These are phyloP conservation scores for Amanita bisporigera DNA, from an alignment of 1,284 basidiomycete species.

Conservation along the genomic window DNA sequence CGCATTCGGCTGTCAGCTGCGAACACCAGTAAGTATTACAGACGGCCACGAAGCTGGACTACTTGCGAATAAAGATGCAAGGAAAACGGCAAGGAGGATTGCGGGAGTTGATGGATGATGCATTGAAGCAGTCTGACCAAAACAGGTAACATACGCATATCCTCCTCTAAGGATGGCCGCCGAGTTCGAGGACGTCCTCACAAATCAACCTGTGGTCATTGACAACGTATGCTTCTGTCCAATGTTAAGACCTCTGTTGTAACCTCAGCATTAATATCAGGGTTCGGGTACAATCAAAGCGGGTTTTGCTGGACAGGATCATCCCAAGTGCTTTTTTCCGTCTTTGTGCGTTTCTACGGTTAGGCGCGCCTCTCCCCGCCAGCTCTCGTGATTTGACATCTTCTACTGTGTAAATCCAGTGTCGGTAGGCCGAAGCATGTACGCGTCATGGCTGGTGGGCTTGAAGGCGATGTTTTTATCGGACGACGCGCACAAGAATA, in stretches of 20 bases:
- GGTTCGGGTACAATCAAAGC: slow-evolving; percentile 98
- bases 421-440: slow-evolving; percentile 96
- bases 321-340: slow-evolving; percentile 98
- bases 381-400: slow-evolving; percentile 34
- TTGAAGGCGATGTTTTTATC: slow-evolving; percentile 94
- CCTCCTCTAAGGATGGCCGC: slow-evolving; percentile 59
- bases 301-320: slow-evolving; percentile 97
- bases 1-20: slow-evolving; percentile 53
- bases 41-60: slow-evolving; percentile 18
- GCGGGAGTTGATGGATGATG: slow-evolving; percentile 13
- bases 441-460: slow-evolving; percentile 94
- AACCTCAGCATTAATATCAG: slow-evolving; percentile 48
- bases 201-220: slow-evolving; percentile 94
- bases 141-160: background rate
- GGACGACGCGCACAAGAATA: slow-evolving; percentile 94
- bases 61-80: slow-evolving; percentile 36
- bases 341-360: slow-evolving; percentile 82
- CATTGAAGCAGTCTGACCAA: slow-evolving; percentile 12
- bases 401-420: slow-evolving; percentile 50
- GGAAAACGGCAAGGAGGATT: slow-evolving; percentile 20
- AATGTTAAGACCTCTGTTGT: slow-evolving; percentile 24
- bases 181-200: slow-evolving; percentile 89
- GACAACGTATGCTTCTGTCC: slow-evolving; percentile 77
- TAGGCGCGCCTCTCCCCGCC: slow-evolving; percentile 40
- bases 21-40: slow-evolving; percentile 20